Base-by-base conservation (phyloP, 176 grass and related monocot genomes). In the Ensete ventricosum region DNA sequence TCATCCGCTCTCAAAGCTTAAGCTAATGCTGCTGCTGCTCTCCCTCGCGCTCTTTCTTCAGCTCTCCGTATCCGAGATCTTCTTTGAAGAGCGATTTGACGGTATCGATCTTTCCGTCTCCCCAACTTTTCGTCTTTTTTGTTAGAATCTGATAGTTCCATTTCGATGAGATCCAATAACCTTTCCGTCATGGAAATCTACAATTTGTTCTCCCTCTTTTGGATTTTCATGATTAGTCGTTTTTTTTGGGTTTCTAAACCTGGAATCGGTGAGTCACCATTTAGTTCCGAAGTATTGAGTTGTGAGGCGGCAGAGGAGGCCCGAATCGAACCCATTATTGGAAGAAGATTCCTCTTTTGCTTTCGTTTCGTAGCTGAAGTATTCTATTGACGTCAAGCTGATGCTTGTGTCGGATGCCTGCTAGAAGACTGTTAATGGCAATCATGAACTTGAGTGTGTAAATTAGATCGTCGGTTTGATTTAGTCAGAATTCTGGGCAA, bases 71-170 rank as follows among this genome's bases (percentile, higher is more conserved):
- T 73, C 76, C 8, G 96, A 99, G 78, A 77, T 95, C 80, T 53
- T 99, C 80, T 99, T 99, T 76, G 96, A 99, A 84, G 96, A 99
- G 84, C 91, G 96, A 53, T 99, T 99, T 79, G 91, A 99, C 68
- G 91, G 96, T 99, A 85, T 55, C 25, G 12, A 48, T 16, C 57
- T 20, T 14, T 52, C 19, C 1, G 3, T 27, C 11, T 43, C 60
- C 49, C 48, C 49, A 53, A 73, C 50, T 9, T 43, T 1, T 49
- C 55, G n/a, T 71, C 34, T 43, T 43, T 43, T 43, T 14, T 23
- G n/a, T 59, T 11, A 14, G 14, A 2, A 16, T 22, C 22, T 57
- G 24, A 20, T 71, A 10, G 66, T 26, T 69, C 19, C 63, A n/a
- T 54, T 78, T 43, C 48, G 5, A 43, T 43, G 34, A 3, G 5